Conservation (phyloP, 495 filamentous ascomycete genomes). For the Xylaria curta region DNA sequence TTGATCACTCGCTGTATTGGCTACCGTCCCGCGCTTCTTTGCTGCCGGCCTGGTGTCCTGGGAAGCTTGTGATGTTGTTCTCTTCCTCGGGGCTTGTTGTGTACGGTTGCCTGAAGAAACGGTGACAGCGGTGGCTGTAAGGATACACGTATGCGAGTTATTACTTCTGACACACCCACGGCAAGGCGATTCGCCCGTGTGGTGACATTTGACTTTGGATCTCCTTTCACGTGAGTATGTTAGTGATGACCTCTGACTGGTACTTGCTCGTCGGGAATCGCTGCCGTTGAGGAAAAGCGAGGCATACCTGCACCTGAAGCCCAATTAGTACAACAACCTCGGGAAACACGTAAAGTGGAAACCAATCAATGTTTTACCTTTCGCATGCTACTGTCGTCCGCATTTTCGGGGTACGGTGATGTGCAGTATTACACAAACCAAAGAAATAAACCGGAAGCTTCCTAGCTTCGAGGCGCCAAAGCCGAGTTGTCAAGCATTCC, state of each 20-base stretch:
- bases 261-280: not conserved
- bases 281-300: not conserved
- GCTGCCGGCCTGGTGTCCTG: not conserved
- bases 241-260: not conserved
- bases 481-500: slow-evolving; percentile 14
- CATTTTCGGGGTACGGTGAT: not conserved
- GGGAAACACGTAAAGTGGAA: not conserved
- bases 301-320: slow-evolving; percentile 19
- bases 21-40: not conserved
- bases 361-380: slow-evolving; percentile 5
- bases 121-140: slow-evolving; percentile 2
- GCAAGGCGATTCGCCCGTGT: slow-evolving; percentile 13
- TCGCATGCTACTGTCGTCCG: slow-evolving; percentile 24
- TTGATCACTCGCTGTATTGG: slow-evolving; percentile 1
- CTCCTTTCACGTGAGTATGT: slow-evolving; percentile 12
- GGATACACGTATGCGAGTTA: slow-evolving; percentile 12
- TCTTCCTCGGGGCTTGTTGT: slow-evolving; percentile 6
- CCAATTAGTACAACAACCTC: slow-evolving; percentile 10
- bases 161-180: slow-evolving; percentile 19
- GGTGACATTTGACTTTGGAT: slow-evolving; percentile 24
- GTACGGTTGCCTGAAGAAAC: not conserved
- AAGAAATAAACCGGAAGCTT: slow-evolving; percentile 2
- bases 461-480: not conserved
- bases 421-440: not conserved
- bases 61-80: not conserved